Evolutionary conservation across 495 filamentous ascomycete genomes (phyloP).

Genomic region (Penicillium pulvis): DNA sequence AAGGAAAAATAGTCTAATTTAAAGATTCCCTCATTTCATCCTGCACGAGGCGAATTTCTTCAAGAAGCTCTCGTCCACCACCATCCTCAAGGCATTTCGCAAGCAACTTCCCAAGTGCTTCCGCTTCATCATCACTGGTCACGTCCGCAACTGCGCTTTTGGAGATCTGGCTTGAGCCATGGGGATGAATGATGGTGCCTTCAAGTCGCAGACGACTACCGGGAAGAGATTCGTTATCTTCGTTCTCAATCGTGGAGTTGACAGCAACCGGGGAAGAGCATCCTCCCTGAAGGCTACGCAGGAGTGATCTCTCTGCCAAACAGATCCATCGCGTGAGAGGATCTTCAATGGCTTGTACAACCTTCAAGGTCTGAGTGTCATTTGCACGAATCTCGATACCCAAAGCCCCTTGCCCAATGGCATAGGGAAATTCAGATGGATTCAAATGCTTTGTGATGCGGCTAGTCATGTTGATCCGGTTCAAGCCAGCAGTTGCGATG

Average conservation of each 20-base stretch:
- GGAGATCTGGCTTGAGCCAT: constrained; percentile 13
- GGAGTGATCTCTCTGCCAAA: constrained; percentile 12
- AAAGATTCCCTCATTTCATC: not conserved
- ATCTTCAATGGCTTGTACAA: constrained; percentile 14
- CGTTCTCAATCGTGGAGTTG: constrained; percentile 1
- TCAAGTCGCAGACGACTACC: not conserved
- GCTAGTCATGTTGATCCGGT: constrained; percentile 10
- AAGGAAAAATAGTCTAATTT: not conserved
- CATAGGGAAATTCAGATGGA: constrained; percentile 14
- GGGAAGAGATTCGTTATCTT: not conserved
- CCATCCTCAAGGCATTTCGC: constrained; percentile 10
- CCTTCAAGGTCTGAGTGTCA: constrained; percentile 2
- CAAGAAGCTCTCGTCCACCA: constrained; percentile 7
- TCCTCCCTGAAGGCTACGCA: constrained; percentile 13
- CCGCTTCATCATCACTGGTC: constrained; percentile 11
- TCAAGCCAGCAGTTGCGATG: constrained; percentile 14
- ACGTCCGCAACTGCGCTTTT: not conserved
- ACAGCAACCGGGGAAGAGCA: constrained; percentile 16
- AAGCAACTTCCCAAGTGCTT: constrained; percentile 4
- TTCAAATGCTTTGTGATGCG: constrained; percentile 12
- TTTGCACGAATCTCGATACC: constrained; percentile 11
- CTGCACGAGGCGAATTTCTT: constrained; percentile 13
- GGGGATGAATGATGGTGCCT: constrained; percentile 13
- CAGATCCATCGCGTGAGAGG: constrained; percentile 13
- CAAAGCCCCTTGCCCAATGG: constrained; percentile 14